Conservation (phyloP, 371 early-diverging fungal genomes). For the Vittaforma corneae region DNA sequence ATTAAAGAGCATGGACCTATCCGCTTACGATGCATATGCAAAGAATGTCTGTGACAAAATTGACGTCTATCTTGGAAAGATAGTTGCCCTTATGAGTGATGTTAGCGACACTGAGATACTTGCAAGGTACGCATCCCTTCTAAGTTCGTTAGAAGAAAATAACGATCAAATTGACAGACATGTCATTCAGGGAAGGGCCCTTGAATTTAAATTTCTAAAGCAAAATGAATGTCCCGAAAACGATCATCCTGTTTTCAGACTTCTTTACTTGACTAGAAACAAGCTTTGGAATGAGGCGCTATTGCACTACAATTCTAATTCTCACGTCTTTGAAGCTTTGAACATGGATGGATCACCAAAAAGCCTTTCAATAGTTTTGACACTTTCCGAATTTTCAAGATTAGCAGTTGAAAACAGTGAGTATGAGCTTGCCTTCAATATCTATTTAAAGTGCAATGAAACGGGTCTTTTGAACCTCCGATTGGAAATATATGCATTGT, state of each 20-base stretch:
- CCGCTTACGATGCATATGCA: neutral
- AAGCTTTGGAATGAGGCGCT: neutral
- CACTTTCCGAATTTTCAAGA: slow-evolving; percentile 14
- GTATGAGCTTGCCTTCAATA: slow-evolving; percentile 16
- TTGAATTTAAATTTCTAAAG: slow-evolving; percentile 31
- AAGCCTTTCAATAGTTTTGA: slow-evolving; percentile 2
- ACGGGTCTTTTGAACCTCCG: neutral
- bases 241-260: slow-evolving; percentile 8
- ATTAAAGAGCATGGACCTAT: slow-evolving; percentile 3
- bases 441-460: neutral
- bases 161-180: slow-evolving; percentile 7
- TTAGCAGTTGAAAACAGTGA: slow-evolving; percentile 9
- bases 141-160: neutral
- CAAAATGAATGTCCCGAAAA: slow-evolving; percentile 5
- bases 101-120: too few relatives aligned
- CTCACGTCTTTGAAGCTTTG: neutral
- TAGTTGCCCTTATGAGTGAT: slow-evolving; percentile 12
- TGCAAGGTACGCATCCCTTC: too few relatives aligned
- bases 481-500: slow-evolving; percentile 10
- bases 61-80: slow-evolving; percentile 21
- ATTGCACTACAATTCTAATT: neutral
- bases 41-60: neutral
- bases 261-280: slow-evolving; percentile 14
- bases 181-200: slow-evolving; percentile 4
- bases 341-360: slow-evolving; percentile 3